Conservation (phyloP, 176 grass and related monocot genomes). For the Ensete glaucum region DNA sequence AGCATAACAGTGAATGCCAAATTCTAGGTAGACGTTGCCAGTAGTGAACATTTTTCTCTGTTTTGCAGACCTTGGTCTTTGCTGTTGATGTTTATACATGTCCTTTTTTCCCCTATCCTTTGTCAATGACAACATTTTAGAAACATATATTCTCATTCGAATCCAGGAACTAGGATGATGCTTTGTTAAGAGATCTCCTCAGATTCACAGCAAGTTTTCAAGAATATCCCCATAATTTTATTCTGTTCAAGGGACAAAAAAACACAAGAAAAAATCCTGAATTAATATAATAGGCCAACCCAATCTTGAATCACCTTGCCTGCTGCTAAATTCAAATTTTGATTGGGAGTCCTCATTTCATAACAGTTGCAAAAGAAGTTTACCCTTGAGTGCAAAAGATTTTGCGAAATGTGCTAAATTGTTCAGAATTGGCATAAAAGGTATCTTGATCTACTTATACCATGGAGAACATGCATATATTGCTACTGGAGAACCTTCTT, state of each 20-base stretch:
- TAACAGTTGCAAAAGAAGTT: not conserved
- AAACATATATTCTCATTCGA: too few relatives aligned
- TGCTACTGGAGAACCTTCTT: too few relatives aligned
- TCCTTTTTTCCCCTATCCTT: too few relatives aligned
- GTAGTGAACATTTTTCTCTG: too few relatives aligned
- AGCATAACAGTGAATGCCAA: too few relatives aligned
- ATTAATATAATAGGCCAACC: not conserved
- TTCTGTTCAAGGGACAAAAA: not conserved
- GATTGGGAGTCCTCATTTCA: not conserved
- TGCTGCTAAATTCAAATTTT: not conserved
- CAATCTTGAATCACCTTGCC: not conserved
- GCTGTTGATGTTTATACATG: too few relatives aligned
- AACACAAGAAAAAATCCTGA: not conserved
- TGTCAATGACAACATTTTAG: too few relatives aligned
- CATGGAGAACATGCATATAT: not conserved
- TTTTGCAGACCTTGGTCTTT: too few relatives aligned
- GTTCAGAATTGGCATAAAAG: not conserved
- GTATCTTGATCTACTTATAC: not conserved
- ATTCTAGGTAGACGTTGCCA: too few relatives aligned
- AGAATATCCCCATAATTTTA: not conserved
- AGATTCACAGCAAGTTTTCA: not conserved
- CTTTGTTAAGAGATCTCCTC: not conserved
- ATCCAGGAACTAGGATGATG: too few relatives aligned
- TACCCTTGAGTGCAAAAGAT: not conserved
- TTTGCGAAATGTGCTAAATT: not conserved